phyloP scores from a whole-genome alignment of 2,329 filamentous ascomycete species.

The Arthrobotrys entomopaga region DNA sequence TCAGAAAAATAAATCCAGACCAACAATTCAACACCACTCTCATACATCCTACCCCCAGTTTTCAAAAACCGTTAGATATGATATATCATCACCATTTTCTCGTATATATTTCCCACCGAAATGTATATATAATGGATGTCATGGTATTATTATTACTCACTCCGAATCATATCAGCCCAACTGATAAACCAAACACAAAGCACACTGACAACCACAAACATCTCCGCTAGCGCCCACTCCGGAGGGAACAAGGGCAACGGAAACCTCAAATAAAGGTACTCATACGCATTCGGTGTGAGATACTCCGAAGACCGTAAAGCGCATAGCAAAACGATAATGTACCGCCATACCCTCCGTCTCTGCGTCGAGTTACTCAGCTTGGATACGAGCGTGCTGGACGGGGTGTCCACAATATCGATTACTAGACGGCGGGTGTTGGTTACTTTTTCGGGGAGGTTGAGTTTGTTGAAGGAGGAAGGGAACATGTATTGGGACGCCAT shows the following conservation, averaged over 20 bases:
- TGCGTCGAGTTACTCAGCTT: too few species aligned
- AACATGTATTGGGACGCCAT: too few species aligned
- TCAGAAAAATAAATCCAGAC: not conserved
- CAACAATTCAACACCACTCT: not conserved
- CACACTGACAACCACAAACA: not conserved
- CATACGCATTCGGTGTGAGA: not conserved
- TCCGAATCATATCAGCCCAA: not conserved
- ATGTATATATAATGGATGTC: too few species aligned
- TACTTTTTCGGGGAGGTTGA: too few species aligned
- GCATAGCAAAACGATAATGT: too few species aligned
- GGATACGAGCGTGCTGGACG: too few species aligned
- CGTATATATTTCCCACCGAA: too few species aligned
- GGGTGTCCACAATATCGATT: too few species aligned
- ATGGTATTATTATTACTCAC: not conserved
- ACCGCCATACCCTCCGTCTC: too few species aligned
- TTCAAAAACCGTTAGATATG: not conserved
- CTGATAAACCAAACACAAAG: not conserved
- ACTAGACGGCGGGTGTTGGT: too few species aligned
- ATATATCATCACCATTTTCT: not conserved
- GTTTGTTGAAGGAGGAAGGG: too few species aligned
- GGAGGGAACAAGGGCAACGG: constrained; percentile 2
- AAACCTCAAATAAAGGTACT: constrained; percentile 6
- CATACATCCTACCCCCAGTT: not conserved
- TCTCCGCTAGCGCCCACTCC: constrained; percentile 6
- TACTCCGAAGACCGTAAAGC: not conserved